phyloP scores from a whole-genome alignment of 306 rosid genomes.

The Astragalus glycyphyllos region DNA sequence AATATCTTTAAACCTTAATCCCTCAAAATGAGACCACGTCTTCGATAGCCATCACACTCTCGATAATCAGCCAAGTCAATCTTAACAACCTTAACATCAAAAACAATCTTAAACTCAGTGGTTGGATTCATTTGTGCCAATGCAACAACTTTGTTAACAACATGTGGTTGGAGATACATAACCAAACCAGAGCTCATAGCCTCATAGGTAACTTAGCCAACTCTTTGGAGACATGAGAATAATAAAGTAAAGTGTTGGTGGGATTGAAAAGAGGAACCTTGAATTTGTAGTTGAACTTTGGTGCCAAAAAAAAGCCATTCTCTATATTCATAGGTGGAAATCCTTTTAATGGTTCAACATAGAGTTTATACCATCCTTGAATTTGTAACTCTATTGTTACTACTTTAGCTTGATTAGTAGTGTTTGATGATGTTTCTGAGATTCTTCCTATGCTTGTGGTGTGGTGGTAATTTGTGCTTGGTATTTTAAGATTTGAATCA shows the following conservation, averaged over 20 bases:
- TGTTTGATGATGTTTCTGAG: not conserved
- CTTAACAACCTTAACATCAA: constrained; percentile 2
- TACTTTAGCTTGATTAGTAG: no score
- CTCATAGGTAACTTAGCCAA: not conserved
- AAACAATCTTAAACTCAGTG: not conserved
- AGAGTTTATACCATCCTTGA: constrained; percentile 4
- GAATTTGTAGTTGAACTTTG: not conserved
- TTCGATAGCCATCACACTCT: not conserved
- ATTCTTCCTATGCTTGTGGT: not conserved
- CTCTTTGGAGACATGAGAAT: not conserved
- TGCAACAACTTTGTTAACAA: not conserved
- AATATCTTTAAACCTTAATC: not conserved
- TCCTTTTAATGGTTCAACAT: not conserved
- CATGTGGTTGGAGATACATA: not conserved
- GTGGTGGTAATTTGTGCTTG: not conserved
- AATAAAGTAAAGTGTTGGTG: not conserved
- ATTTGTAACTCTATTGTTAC: not conserved
- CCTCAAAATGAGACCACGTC: not conserved
- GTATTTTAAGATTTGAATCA: not conserved
- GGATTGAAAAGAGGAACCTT: not conserved
- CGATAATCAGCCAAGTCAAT: not conserved
- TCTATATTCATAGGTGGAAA: not conserved
- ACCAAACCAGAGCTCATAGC: not conserved
- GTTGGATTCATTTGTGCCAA: no score
- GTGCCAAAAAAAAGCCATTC: not conserved